Evolutionary conservation across 345 rosid species (phyloP).

Genomic region (Rhodamnia rubescens): DNA sequence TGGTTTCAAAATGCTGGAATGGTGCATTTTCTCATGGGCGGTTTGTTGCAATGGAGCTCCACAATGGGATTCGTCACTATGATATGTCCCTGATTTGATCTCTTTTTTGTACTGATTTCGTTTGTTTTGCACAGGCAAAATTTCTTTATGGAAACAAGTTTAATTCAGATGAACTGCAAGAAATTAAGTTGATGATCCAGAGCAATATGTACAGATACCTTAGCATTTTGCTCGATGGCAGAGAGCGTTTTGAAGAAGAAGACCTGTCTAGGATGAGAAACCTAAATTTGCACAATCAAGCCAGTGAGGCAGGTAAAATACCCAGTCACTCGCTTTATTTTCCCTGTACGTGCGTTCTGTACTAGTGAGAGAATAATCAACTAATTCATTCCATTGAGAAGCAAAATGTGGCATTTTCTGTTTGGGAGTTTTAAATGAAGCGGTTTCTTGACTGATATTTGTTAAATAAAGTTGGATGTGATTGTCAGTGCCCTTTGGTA

Average conservation of each 20-base stretch:
- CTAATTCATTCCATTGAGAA: background rate
- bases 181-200: slow-evolving; percentile 92
- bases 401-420: background rate
- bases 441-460: background rate
- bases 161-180: slow-evolving; percentile 64
- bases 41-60: too few relatives aligned
- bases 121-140: slow-evolving; percentile 61
- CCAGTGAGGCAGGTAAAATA: slow-evolving; percentile 35
- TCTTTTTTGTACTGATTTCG: background rate
- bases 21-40: background rate
- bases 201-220: slow-evolving; percentile 94
- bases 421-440: background rate
- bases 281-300: slow-evolving; percentile 28
- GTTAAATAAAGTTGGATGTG: background rate
- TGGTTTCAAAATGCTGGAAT: background rate
- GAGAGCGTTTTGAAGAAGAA: slow-evolving; percentile 98
- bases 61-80: background rate
- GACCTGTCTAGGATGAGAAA: slow-evolving; percentile 34
- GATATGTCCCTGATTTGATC: background rate
- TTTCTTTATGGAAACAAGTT: slow-evolving; percentile 87
- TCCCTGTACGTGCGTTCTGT: background rate
- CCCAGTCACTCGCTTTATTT: background rate
- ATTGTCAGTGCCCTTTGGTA: background rate
- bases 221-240: slow-evolving; percentile 87
- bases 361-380: background rate